These are phyloP conservation scores for Paramecium primaurelia DNA, from an alignment of 73 alveolate genomes.

Conservation along the genomic window DNA sequence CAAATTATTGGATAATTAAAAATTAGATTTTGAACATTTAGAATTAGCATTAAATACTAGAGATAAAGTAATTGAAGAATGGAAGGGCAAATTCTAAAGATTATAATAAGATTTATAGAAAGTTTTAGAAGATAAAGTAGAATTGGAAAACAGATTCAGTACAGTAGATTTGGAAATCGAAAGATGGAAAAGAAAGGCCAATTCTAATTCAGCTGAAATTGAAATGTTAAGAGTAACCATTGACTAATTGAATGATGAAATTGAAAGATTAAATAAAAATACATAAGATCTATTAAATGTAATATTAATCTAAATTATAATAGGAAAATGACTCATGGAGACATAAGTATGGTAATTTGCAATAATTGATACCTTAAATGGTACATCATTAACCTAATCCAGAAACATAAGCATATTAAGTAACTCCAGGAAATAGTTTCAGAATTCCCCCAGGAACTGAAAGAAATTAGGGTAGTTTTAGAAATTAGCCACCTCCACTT, in stretches of 20 bases:
- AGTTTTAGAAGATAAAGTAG: neutral
- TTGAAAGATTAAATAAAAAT: conserved; percentile 16
- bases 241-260: conserved; percentile 11
- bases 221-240: neutral
- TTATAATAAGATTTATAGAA: neutral
- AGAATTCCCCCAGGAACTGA: conserved; percentile 41
- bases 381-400: neutral
- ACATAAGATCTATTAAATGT: neutral
- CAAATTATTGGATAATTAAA: neutral
- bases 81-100: neutral
- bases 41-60: neutral
- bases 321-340: conserved; percentile 40
- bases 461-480: conserved; percentile 11
- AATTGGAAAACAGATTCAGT: neutral
- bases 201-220: neutral
- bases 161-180: neutral
- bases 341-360: neutral
- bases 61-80: conserved; percentile 1
- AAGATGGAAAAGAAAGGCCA: conserved; percentile 18
- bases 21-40: conserved; percentile 30
- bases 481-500: neutral
- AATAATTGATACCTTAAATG: neutral
- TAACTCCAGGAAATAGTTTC: neutral
- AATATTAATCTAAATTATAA: neutral
- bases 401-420: neutral